Percentiles rank a stretch among this genome's conserved stretches.
Evolutionary conservation across 768 basidiomycete genomes (phyloP).

Genomic region (Rhodosporidiobolus odoratus): DNA sequence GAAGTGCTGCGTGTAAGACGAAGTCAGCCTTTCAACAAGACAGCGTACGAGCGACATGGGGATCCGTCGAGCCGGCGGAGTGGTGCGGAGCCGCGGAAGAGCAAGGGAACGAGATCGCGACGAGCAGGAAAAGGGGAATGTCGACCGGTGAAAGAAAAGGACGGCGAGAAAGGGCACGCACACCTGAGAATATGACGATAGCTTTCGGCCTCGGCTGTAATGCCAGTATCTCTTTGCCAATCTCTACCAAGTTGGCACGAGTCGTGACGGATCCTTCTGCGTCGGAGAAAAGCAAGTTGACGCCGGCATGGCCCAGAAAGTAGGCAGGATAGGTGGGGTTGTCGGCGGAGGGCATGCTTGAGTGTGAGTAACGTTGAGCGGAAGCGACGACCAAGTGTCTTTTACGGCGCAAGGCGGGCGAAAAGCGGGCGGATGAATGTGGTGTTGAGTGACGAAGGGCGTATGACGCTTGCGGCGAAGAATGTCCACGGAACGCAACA

Average conservation of each 20-base stretch:
- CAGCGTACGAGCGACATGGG: too few species aligned
- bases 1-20: too few species aligned
- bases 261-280: not conserved
- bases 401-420: not conserved
- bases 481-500: too few species aligned
- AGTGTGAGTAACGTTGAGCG: not conserved
- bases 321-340: conserved; percentile 2
- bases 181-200: conserved; percentile 5
- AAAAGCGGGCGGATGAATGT: not conserved
- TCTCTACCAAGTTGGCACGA: conserved; percentile 3
- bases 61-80: too few species aligned
- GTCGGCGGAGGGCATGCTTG: conserved; percentile 9
- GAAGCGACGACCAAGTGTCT: not conserved
- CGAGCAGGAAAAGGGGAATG: too few species aligned
- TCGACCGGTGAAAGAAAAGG: too few species aligned
- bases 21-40: too few species aligned
- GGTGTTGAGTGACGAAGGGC: too few species aligned
- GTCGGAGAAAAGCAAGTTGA: conserved; percentile 21
- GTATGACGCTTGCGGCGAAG: too few species aligned
- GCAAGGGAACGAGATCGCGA: too few species aligned
- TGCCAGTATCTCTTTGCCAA: conserved; percentile 12
- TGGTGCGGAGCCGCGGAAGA: too few species aligned
- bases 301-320: conserved; percentile 25
- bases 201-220: conserved; percentile 15
- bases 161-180: too few species aligned